A percentile compares a stretch with the other conserved stretches of the same genome.
Conservation (phyloP, 257 asterid genomes). For the Ophiorrhiza pumila region DNA sequence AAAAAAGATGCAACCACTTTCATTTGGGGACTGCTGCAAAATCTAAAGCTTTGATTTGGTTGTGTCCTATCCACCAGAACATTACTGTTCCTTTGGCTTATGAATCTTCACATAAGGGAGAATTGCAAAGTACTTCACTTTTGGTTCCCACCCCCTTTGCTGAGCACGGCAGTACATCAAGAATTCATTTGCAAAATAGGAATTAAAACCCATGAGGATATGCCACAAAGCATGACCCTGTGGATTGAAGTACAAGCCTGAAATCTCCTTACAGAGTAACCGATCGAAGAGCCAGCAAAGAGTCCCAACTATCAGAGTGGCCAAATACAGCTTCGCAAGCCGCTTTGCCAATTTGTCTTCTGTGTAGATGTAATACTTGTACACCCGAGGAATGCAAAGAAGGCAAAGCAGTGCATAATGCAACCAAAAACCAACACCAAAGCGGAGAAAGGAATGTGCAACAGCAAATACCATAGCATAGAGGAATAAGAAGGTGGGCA, state of each 20-base stretch:
- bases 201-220: conserved; percentile 79
- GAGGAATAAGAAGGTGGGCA: conserved; percentile 90
- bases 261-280: conserved; percentile 50
- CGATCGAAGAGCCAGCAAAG: conserved; percentile 79
- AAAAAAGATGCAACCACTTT: conserved; percentile 28
- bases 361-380: conserved; percentile 80
- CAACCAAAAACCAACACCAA: conserved; percentile 64
- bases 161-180: conserved; percentile 94
- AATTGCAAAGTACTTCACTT: conserved; percentile 53
- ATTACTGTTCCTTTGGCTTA: conserved; percentile 77
- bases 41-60: too few species aligned
- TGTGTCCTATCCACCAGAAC: conserved; percentile 6
- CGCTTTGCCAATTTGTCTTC: conserved; percentile 72
- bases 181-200: conserved; percentile 82
- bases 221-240: conserved; percentile 98
- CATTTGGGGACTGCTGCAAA: conserved; percentile 27
- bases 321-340: conserved; percentile 60
- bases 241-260: conserved; percentile 59
- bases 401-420: conserved; percentile 88
- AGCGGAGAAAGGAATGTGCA: conserved; percentile 68
- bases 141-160: conserved; percentile 87
- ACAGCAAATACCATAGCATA: conserved; percentile 77
- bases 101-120: conserved; percentile 77
- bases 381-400: conserved; percentile 90
- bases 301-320: conserved; percentile 52